Evolutionary conservation across 768 basidiomycete genomes (phyloP), one percentile per base, ranked within the genome.

Genomic region (Xerocomus spinulosus): DNA sequence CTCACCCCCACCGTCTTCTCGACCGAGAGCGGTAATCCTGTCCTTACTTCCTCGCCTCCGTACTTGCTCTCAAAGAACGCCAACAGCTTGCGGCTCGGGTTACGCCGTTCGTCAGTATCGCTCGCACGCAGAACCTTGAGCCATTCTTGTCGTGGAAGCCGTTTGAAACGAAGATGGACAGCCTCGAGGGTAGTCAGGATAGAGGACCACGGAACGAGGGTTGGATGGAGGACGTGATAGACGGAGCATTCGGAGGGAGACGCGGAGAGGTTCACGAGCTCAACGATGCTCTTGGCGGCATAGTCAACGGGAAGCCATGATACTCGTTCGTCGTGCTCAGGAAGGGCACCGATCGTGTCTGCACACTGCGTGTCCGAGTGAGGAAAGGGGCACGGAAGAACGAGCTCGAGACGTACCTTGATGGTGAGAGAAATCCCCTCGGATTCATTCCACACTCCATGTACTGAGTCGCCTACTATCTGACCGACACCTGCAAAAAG

Each of bases 271-370:
- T 38, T 43, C 3, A 75, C 65, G 44, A 81, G 67, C 48, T 81
- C 77, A 32, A 67, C 54, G 51, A 81, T 76, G 12, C 69, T 70
- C 29, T 63, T 63, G 8, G 71, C 79, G 2, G 79, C 78, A 43
- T 66, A 69, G 63, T 82, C 71, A 41, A 80, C 76, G 0, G 80
- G 78, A 3, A 81, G 67, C 78, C 78, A 81, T 0, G 74, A 52
- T n/a, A 60, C 57, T 3, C 21, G 59, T 56, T 74, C 70, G 9
- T 67, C 59, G 5, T 62, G 48, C 3, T 56, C 47, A 15, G 70
- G 67, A 4, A 73, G 60, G 17, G 63, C 54, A 2, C 72, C 68
- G 23, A 75, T 67, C 29, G 68, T 71, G 36, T 74, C 64, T 23
- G 69, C 70, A 3, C 73, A 64, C 61, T 74, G 15, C 13, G 4